Evolutionary conservation across 805 yeast genomes (phyloP), one percentile per base, ranked within the genome.

Genomic region (Hanseniaspora hatyaiensis): DNA sequence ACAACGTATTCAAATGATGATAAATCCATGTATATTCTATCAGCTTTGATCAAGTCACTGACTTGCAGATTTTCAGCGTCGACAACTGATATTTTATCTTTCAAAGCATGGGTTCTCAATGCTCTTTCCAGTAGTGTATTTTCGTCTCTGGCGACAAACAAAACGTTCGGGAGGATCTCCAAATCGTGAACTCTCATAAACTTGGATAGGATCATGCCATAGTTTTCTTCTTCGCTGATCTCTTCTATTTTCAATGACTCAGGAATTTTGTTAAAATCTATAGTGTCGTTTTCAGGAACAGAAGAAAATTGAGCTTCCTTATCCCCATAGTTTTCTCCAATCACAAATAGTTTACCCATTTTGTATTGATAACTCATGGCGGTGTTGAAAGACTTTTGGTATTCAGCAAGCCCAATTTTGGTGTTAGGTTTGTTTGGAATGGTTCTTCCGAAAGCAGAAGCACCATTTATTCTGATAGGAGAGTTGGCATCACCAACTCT

Each of bases 401-500:
- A 92, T 11, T 82, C 72, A 60, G 84, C 79, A 30, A 61, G 60
- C 19, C 94, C 94, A 55, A 92, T 70, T 9, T 72, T 76, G 2
- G 96, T 81, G 24, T 87, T 73, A 73, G 80, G 78, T 62, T 89
- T 95, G 58, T 82, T 86, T 41, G 95, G 95, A 3, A 96, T 96
- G 47, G 74, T 76, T 61, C 92, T 80, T 13, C 92, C 96, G 57
- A 81, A 76, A 0, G 97, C 96, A 56, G 80, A 72, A 46, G 89
- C 87, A 62, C 95, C 96, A 59, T 82, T 85, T 58, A 77, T 78
- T 67, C 95, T 79, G 38, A 80, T 82, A 42, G 98, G 98, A 20
- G 95, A 85, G 59, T 88, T 89, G 51, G 83, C 87, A 65, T 88
- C 96, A 69, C 99, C 99, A 47, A 77, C 81, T 71, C 99, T 80